phyloP scores from a whole-genome alignment of 768 basidiomycete genomes.

The Rickenella mellea region DNA sequence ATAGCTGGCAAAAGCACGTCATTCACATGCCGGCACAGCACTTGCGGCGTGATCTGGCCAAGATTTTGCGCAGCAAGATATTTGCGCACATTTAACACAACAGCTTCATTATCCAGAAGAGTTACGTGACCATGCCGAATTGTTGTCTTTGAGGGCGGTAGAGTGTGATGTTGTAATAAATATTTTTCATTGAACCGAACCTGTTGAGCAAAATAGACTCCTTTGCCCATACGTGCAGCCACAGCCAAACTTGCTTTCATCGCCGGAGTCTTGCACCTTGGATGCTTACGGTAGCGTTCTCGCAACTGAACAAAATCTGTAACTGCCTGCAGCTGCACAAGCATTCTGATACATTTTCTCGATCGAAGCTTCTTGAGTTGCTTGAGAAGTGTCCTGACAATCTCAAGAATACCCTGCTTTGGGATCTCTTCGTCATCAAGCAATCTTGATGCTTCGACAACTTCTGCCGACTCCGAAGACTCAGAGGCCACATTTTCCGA shows the following conservation, averaged over 20 bases:
- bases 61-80: conserved; percentile 4
- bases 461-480: no score
- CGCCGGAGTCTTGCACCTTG: background rate
- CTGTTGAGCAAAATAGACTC: conserved; percentile 5
- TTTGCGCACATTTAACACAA: conserved; percentile 1
- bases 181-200: background rate
- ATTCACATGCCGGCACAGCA: conserved; percentile 3
- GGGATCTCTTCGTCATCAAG: background rate
- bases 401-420: background rate
- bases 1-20: conserved; percentile 4
- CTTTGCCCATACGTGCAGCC: conserved; percentile 3
- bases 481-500: no score
- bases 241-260: conserved; percentile 3
- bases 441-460: background rate
- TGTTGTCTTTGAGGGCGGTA: conserved; percentile 1
- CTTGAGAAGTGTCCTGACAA: background rate
- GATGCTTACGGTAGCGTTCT: background rate
- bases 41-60: conserved; percentile 1
- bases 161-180: background rate
- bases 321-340: conserved; percentile 2
- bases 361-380: background rate
- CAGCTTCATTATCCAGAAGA: conserved; percentile 3
- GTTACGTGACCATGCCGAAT: conserved; percentile 1
- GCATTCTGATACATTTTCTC: background rate
- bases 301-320: conserved; percentile 2